phyloP scores from a whole-genome alignment of 805 yeast species.

The Vanderwaltozyma polyspora region DNA sequence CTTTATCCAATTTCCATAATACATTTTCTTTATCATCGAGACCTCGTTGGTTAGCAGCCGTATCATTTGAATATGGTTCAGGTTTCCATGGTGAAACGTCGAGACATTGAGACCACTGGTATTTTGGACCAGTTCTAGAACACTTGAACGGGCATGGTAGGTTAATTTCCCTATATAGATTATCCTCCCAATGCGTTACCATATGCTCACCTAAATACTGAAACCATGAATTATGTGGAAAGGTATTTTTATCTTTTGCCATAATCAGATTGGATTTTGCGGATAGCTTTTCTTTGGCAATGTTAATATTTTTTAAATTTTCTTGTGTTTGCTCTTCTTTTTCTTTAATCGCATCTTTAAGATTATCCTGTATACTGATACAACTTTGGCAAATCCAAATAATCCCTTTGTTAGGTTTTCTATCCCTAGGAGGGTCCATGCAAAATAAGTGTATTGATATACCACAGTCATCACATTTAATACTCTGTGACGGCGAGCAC shows the following conservation, averaged over 20 bases:
- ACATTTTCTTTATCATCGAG: conserved; percentile 17
- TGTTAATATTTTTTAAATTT: conserved; percentile 2
- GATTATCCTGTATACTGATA: conserved; percentile 45
- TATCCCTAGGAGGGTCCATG: conserved; percentile 69
- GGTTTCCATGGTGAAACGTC: conserved; percentile 5
- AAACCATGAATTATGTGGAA: conserved; percentile 16
- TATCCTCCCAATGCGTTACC: conserved; percentile 14
- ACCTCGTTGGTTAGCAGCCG: neutral
- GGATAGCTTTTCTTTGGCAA: conserved; percentile 6
- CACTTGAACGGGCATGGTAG: conserved; percentile 22
- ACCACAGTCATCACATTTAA: conserved; percentile 70
- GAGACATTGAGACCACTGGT: conserved; percentile 23
- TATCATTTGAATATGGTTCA: conserved; percentile 5
- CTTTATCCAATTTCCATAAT: conserved; percentile 46
- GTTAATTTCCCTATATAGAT: conserved; percentile 8
- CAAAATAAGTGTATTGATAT: conserved; percentile 70
- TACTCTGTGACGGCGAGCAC: conserved; percentile 65
- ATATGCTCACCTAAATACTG: conserved; percentile 23
- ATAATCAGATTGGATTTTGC: neutral
- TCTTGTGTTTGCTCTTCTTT: conserved; percentile 1
- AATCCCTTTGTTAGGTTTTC: conserved; percentile 77
- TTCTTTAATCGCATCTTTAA: conserved; percentile 9
- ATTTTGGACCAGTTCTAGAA: conserved; percentile 16
- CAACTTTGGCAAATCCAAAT: conserved; percentile 86
- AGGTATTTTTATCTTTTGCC: neutral